Percentiles rank a stretch among this genome's conserved stretches.
phyloP scores from a whole-genome alignment of 2,329 filamentous ascomycete genomes.

The Verticillium klebahnii region DNA sequence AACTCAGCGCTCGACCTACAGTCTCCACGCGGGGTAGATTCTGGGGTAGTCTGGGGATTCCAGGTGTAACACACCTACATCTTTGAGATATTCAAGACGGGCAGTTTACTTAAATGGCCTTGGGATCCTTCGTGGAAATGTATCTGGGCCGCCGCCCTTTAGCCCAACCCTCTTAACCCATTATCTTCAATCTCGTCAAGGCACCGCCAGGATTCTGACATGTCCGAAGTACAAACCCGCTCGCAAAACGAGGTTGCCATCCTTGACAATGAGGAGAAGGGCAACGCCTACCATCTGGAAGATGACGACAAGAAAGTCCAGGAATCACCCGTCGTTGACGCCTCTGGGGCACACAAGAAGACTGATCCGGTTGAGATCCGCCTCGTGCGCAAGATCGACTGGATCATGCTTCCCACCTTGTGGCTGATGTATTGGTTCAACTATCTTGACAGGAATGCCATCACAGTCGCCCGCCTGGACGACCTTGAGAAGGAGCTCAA shows the following conservation, averaged over 20 bases:
- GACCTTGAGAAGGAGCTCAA: constrained; percentile 17
- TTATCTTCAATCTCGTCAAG: neutral
- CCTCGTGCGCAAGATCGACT: constrained; percentile 31
- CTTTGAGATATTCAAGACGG: neutral
- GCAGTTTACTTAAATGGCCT: neutral
- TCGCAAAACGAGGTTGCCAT: neutral
- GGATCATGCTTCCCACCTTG: constrained; percentile 23
- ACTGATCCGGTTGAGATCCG: constrained; percentile 31
- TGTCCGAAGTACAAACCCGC: neutral
- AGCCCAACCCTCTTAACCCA: neutral
- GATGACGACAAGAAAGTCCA: neutral
- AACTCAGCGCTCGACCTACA: too few species aligned
- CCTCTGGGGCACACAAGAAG: constrained; percentile 30
- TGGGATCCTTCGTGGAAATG: neutral
- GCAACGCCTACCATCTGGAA: neutral
- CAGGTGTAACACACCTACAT: neutral
- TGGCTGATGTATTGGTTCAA: constrained; percentile 22
- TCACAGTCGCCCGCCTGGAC: constrained; percentile 21
- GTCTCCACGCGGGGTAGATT: neutral
- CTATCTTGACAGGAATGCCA: constrained; percentile 16
- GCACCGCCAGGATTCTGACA: neutral
- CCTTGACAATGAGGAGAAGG: neutral
- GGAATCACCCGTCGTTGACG: constrained; percentile 15
- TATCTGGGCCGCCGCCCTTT: neutral
- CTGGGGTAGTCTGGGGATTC: neutral